Conservation (phyloP, 139 green algal genomes). For the Picochlorum sp. region DNA sequence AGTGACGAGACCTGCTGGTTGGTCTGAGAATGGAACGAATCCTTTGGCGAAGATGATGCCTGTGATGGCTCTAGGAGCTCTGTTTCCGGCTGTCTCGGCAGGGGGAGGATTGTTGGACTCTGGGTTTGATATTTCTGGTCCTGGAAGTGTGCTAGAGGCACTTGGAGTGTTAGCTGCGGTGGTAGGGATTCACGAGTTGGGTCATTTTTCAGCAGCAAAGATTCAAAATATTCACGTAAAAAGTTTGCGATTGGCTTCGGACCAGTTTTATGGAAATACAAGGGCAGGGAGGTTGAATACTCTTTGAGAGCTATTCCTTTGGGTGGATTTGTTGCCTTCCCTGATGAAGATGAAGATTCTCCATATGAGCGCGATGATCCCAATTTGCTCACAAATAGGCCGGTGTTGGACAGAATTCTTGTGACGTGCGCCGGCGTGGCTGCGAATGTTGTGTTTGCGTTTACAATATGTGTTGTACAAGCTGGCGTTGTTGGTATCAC, state of each 20-base stretch:
- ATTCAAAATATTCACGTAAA: constrained; percentile 85
- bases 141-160: constrained; percentile 50
- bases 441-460: constrained; percentile 88
- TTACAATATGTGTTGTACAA: constrained; percentile 73
- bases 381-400: constrained; percentile 89
- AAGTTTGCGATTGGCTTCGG: constrained; percentile 97
- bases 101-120: not conserved
- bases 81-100: not conserved
- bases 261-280: constrained; percentile 62
- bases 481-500: constrained; percentile 60
- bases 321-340: constrained; percentile 95
- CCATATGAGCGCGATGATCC: constrained; percentile 66
- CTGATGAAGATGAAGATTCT: constrained; percentile 83
- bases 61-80: not conserved
- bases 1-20: no score
- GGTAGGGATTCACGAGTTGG: constrained; percentile 84
- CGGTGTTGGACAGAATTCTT: constrained; percentile 55
- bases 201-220: constrained; percentile 83
- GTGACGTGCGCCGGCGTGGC: constrained; percentile 90
- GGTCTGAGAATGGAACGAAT: no score
- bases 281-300: constrained; percentile 86
- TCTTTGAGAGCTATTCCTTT: constrained; percentile 80
- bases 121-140: constrained; percentile 50
- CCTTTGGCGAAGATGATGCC: no score
- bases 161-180: constrained; percentile 74